phyloP scores from a whole-genome alignment of 2,329 filamentous ascomycete species.

The Pseudogymnoascus sp. region DNA sequence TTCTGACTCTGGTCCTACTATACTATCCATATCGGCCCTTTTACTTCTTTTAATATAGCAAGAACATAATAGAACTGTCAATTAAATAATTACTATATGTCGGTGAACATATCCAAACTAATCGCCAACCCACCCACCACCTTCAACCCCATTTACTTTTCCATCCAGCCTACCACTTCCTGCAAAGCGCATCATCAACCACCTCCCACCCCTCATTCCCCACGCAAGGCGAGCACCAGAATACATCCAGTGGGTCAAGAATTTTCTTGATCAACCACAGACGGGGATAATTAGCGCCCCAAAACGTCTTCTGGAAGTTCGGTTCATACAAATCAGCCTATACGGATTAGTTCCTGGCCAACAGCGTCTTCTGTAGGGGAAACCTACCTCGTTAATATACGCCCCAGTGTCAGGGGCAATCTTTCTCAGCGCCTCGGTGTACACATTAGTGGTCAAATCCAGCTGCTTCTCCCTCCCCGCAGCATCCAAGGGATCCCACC shows the following conservation, averaged over 20 bases:
- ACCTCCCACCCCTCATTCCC: constrained; percentile 36
- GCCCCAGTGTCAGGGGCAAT: constrained; percentile 22
- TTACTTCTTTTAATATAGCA: no score
- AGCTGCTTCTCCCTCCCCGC: constrained; percentile 10
- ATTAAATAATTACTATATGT: neutral
- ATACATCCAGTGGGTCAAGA: constrained; percentile 41
- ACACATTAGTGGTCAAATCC: constrained; percentile 14
- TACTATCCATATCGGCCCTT: no score
- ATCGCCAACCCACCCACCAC: no score
- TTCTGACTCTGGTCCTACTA: neutral
- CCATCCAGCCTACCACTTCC: neutral
- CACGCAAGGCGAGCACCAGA: constrained; percentile 43
- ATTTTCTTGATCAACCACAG: constrained; percentile 38
- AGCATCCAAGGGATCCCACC: constrained; percentile 17
- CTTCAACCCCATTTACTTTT: no score
- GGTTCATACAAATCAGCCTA: constrained; percentile 41
- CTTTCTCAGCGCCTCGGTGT: constrained; percentile 17
- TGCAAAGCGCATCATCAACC: constrained; percentile 17
- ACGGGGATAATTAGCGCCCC: constrained; percentile 35
- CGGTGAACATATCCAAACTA: no score
- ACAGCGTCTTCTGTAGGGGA: constrained; percentile 32
- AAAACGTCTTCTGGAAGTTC: constrained; percentile 29
- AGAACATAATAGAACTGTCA: neutral
- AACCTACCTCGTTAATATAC: constrained; percentile 25
- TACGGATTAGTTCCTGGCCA: constrained; percentile 25